Conservation (phyloP, 1,284 basidiomycete species). For the Moesziomyces antarcticus region DNA sequence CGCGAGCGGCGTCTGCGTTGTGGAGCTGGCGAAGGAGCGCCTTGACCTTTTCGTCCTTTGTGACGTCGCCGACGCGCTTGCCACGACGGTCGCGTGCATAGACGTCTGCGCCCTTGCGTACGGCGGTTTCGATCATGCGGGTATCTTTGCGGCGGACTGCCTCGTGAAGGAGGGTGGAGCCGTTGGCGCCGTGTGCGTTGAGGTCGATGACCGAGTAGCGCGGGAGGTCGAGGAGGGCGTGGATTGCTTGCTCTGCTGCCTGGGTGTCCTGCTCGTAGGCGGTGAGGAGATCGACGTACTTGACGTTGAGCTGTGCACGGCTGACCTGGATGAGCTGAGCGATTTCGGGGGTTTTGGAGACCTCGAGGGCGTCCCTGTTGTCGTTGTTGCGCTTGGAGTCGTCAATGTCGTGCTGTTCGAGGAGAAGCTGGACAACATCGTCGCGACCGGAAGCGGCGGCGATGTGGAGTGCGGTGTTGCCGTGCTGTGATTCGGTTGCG, state of each 20-base stretch:
- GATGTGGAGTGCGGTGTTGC: slow-evolving; percentile 86
- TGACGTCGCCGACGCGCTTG: slow-evolving; percentile 78
- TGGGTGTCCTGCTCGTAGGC: slow-evolving; percentile 65
- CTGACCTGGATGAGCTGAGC: slow-evolving; percentile 82
- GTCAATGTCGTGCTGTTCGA: slow-evolving; percentile 76
- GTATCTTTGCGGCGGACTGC: slow-evolving; percentile 85
- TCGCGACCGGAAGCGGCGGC: slow-evolving; percentile 82
- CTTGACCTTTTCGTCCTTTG: slow-evolving; percentile 79
- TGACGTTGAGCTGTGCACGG: slow-evolving; percentile 80
- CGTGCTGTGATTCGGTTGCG: slow-evolving; percentile 66
- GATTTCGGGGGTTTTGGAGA: slow-evolving; percentile 74
- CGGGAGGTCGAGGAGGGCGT: slow-evolving; percentile 49
- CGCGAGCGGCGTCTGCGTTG: slow-evolving; percentile 67
- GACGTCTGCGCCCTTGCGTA: slow-evolving; percentile 87
- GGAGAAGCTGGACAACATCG: slow-evolving; percentile 74
- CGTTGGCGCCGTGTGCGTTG: slow-evolving; percentile 39
- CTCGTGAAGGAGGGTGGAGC: slow-evolving; percentile 82
- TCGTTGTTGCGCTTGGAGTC: slow-evolving; percentile 80
- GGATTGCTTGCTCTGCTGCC: slow-evolving; percentile 71
- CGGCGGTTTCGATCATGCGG: slow-evolving; percentile 81
- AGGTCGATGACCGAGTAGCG: slow-evolving; percentile 58
- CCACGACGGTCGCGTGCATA: slow-evolving; percentile 86
- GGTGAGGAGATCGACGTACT: slow-evolving; percentile 77
- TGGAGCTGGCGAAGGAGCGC: slow-evolving; percentile 81
- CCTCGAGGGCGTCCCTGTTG: slow-evolving; percentile 79